These are phyloP conservation scores for Panicum hallii DNA, from an alignment of 202 grass and related monocot genomes.

Conservation along the genomic window DNA sequence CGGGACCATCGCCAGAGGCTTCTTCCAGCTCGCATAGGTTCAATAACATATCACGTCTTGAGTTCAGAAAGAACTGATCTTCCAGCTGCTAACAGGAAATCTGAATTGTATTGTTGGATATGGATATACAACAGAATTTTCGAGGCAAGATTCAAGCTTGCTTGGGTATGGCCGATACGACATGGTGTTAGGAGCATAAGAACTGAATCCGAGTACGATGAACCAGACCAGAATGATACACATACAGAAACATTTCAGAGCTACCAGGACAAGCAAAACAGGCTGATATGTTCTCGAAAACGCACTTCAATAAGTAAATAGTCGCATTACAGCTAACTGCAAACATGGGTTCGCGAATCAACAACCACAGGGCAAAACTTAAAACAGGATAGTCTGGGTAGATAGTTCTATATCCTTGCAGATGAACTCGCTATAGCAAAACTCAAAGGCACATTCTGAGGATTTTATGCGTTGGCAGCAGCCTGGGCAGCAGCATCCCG, in stretches of 20 bases:
- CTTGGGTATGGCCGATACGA: too few relatives aligned
- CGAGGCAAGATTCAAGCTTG: too few relatives aligned
- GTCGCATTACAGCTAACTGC: constrained; percentile 41
- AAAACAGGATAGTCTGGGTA: constrained; percentile 30
- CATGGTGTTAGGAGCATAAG: too few relatives aligned
- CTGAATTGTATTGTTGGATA: neutral
- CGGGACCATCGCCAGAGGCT: constrained; percentile 62
- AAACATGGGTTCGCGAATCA: constrained; percentile 37
- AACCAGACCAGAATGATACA: neutral
- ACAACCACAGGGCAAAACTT: constrained; percentile 46
- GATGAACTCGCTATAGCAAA: constrained; percentile 49
- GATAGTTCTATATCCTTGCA: constrained; percentile 49
- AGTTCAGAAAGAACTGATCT: neutral
- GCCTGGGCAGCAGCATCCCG: constrained; percentile 38
- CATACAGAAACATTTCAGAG: neutral
- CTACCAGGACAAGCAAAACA: neutral
- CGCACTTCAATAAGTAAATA: constrained; percentile 41
- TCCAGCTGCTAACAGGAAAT: neutral
- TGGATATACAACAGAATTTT: neutral
- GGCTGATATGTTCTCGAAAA: neutral
- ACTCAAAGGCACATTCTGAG: constrained; percentile 3
- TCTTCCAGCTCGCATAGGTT: constrained; percentile 52
- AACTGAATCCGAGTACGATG: too few relatives aligned
- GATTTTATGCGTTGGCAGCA: constrained; percentile 41
- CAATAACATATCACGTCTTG: neutral